phyloP scores from a whole-genome alignment of 2,329 filamentous ascomycete genomes.

The Monilinia laxa region DNA sequence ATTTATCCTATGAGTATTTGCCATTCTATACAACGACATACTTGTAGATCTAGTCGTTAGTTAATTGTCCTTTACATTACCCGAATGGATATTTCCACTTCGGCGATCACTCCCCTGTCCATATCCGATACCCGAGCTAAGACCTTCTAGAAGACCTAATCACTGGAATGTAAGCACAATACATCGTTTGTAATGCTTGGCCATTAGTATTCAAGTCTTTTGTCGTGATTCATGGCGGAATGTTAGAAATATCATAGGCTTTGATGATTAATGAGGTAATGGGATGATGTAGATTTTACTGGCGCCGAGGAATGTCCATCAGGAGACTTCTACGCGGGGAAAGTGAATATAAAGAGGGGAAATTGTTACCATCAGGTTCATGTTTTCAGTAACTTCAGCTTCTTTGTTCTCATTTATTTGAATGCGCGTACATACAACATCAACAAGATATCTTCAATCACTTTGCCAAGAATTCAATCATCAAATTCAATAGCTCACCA shows the following conservation, averaged over 20 bases:
- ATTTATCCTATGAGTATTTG: too few species aligned
- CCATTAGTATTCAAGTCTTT: background rate
- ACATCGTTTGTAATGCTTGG: background rate
- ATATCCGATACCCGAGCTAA: slow-evolving; percentile 2
- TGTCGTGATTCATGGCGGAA: background rate
- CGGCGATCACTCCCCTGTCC: background rate
- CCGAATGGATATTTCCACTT: background rate
- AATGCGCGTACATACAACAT: background rate
- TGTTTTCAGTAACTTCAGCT: background rate
- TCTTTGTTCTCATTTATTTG: background rate
- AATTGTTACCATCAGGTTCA: background rate
- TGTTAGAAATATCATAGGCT: background rate
- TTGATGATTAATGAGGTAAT: background rate
- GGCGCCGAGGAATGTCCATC: background rate
- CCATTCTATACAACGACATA: too few species aligned
- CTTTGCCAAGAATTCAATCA: background rate
- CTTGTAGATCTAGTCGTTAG: too few species aligned
- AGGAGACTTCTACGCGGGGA: background rate
- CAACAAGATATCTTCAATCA: background rate
- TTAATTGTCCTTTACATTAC: too few species aligned
- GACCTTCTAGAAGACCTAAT: background rate
- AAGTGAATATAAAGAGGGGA: slow-evolving; percentile 12
- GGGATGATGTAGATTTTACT: background rate
- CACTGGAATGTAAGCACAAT: background rate
- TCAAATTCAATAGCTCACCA: background rate